Conservation (phyloP, 495 filamentous ascomycete species). For the Aspergillus sclerotioniger region DNA sequence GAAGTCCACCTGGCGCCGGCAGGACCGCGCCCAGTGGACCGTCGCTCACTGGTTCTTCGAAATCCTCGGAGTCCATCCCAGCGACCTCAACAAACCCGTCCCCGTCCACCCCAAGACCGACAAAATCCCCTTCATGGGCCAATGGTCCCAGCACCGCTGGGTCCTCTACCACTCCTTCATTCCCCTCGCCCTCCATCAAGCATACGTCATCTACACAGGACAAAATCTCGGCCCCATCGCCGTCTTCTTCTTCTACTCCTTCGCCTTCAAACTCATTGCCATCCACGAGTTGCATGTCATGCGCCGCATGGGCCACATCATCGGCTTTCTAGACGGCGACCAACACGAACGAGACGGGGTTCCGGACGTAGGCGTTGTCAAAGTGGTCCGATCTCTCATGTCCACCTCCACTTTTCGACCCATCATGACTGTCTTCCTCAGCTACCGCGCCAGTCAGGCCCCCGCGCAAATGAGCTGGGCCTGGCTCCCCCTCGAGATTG, state of each 20-base stretch:
- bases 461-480: constrained; percentile 13
- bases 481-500: constrained; percentile 16
- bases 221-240: constrained; percentile 20
- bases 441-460: constrained; percentile 8
- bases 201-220: constrained; percentile 26
- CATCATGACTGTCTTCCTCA: constrained; percentile 17
- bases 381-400: constrained; percentile 14
- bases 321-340: constrained; percentile 20
- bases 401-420: constrained; percentile 14
- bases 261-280: constrained; percentile 13
- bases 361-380: constrained; percentile 15
- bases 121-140: constrained; percentile 31
- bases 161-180: constrained; percentile 27
- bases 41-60: constrained; percentile 30
- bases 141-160: constrained; percentile 32
- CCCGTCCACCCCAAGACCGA: constrained; percentile 33
- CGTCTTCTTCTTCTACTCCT: constrained; percentile 27
- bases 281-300: constrained; percentile 13
- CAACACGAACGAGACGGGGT: constrained; percentile 17
- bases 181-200: constrained; percentile 28
- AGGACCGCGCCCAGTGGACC: constrained; percentile 27
- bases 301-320: constrained; percentile 16
- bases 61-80: constrained; percentile 27
- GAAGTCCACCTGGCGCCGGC: constrained; percentile 36
- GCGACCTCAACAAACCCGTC: constrained; percentile 23